phyloP scores from a whole-genome alignment of 2,329 filamentous ascomycete genomes.

The Cladosporium sp. region DNA sequence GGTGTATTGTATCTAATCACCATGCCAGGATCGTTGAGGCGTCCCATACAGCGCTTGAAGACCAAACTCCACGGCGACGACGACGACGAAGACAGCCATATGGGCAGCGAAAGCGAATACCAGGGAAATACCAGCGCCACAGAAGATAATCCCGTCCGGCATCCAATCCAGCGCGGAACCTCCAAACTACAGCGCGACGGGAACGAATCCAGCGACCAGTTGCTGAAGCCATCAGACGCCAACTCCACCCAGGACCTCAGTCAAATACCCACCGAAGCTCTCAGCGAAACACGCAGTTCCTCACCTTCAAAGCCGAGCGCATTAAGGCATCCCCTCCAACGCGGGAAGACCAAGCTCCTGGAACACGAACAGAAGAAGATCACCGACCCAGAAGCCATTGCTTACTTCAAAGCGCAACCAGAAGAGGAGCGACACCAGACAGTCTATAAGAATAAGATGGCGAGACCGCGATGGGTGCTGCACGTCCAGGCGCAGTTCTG shows the following conservation, averaged over 20 bases:
- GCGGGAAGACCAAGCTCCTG: conserved; percentile 11
- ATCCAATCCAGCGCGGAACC: conserved; percentile 12
- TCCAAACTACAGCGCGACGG: conserved; percentile 7
- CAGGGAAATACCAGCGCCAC: neutral
- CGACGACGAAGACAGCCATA: neutral
- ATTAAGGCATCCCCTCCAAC: conserved; percentile 3
- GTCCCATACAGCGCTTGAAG: neutral
- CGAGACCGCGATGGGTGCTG: conserved; percentile 59
- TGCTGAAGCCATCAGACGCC: neutral
- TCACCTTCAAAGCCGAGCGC: neutral
- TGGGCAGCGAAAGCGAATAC: neutral
- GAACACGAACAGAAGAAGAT: conserved; percentile 12
- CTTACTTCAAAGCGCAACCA: conserved; percentile 3
- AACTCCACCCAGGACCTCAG: neutral
- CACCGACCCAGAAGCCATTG: conserved; percentile 3
- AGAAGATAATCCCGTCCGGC: conserved; percentile 2
- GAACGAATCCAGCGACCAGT: neutral
- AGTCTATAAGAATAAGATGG: conserved; percentile 22
- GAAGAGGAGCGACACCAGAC: conserved; percentile 8
- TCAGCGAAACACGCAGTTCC: neutral
- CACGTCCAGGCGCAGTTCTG: conserved; percentile 64
- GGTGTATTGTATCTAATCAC: neutral
- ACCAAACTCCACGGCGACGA: neutral
- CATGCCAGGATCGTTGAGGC: conserved; percentile 6
- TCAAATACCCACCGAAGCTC: neutral